phyloP scores from a whole-genome alignment of 805 yeast species.

The Saccharomyces eubayanus region DNA sequence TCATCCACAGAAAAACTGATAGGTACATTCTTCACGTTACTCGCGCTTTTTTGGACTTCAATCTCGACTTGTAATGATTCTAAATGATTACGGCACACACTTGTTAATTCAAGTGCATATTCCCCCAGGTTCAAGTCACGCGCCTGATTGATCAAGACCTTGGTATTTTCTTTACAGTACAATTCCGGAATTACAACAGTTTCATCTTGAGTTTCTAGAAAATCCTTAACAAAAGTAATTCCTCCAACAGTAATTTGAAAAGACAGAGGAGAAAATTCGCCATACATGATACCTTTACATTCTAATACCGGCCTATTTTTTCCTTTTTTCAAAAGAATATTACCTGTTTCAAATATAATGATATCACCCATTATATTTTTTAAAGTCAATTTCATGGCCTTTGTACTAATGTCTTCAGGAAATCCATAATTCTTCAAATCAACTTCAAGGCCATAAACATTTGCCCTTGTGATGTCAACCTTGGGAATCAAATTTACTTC shows the following conservation, averaged over 20 bases:
- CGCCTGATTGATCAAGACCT: slow-evolving; percentile 13
- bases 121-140: slow-evolving; percentile 14
- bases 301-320: slow-evolving; percentile 7
- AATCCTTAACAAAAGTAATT: slow-evolving; percentile 24
- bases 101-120: slow-evolving; percentile 10
- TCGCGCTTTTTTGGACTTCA: slow-evolving; percentile 2
- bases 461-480: slow-evolving; percentile 9
- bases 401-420: slow-evolving; percentile 12
- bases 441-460: slow-evolving; percentile 17
- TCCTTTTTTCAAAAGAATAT: slow-evolving; percentile 6
- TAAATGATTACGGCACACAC: slow-evolving; percentile 8
- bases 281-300: slow-evolving; percentile 19
- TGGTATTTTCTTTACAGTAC: slow-evolving; percentile 12
- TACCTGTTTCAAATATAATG: slow-evolving; percentile 8
- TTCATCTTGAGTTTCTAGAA: slow-evolving; percentile 2
- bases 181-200: slow-evolving; percentile 13
- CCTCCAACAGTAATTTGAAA: slow-evolving; percentile 20
- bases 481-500: slow-evolving; percentile 5
- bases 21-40: neutral
- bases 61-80: slow-evolving; percentile 3
- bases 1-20: slow-evolving; percentile 3
- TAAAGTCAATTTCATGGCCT: slow-evolving; percentile 14
- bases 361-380: slow-evolving; percentile 12
- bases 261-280: slow-evolving; percentile 16
- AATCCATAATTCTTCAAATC: slow-evolving; percentile 11